phyloP scores from a whole-genome alignment of 2,329 filamentous ascomycete species.

The Claviceps monticola region DNA sequence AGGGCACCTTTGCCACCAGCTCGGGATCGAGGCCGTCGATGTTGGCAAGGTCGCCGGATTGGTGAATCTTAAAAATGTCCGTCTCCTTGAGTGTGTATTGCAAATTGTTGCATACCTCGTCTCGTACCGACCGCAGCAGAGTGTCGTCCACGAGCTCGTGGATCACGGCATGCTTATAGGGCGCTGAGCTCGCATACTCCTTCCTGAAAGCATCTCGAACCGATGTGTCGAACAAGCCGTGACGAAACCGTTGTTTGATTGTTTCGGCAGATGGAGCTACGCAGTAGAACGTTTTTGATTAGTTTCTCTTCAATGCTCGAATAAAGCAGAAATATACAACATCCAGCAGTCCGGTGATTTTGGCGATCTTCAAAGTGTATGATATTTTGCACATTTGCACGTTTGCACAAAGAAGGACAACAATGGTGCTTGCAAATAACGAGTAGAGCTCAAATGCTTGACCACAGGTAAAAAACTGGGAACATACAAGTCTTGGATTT shows the following conservation, averaged over 20 bases:
- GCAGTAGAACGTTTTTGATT: neutral
- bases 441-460: too few relatives aligned
- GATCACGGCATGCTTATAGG: slow-evolving; percentile 91
- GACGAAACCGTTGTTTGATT: slow-evolving; percentile 46
- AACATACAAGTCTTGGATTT: slow-evolving; percentile 35
- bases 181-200: slow-evolving; percentile 49
- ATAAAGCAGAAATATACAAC: too few relatives aligned
- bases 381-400: too few relatives aligned
- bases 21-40: slow-evolving; percentile 84
- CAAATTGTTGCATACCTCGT: slow-evolving; percentile 80
- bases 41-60: slow-evolving; percentile 94
- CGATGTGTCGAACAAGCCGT: slow-evolving; percentile 48
- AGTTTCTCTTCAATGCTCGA: too few relatives aligned
- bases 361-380: too few relatives aligned
- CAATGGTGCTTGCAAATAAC: too few relatives aligned
- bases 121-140: slow-evolving; percentile 73
- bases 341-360: too few relatives aligned
- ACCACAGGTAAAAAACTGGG: neutral
- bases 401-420: too few relatives aligned
- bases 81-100: slow-evolving; percentile 97
- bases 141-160: slow-evolving; percentile 62
- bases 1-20: slow-evolving; percentile 74
- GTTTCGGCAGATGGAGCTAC: slow-evolving; percentile 34
- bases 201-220: slow-evolving; percentile 45
- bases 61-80: slow-evolving; percentile 98